A percentile compares a stretch with the other conserved stretches of the same genome.
Conservation (phyloP, 495 filamentous ascomycete genomes). For the Aspergillus heteromorphus region DNA sequence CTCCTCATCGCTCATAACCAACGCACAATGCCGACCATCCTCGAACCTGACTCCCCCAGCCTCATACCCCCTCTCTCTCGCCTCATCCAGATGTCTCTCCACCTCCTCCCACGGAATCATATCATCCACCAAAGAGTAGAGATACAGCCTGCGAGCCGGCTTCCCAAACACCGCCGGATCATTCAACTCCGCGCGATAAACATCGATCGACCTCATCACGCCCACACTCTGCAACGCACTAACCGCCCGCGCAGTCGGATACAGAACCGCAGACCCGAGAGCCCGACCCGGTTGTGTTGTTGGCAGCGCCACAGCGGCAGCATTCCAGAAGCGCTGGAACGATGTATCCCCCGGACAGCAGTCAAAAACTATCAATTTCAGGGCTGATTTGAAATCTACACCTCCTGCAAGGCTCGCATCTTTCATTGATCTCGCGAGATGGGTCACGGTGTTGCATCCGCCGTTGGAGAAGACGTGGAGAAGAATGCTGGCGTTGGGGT, state of each 20-base stretch:
- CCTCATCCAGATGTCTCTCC: constrained; percentile 25
- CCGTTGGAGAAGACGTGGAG: constrained; percentile 30
- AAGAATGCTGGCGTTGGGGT: constrained; percentile 13
- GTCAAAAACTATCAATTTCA: constrained; percentile 23
- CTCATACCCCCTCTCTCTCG: constrained; percentile 23
- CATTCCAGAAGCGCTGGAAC: constrained; percentile 20
- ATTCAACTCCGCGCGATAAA: constrained; percentile 23
- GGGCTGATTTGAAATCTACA: constrained; percentile 7
- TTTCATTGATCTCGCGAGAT: constrained; percentile 22
- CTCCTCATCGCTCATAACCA: constrained; percentile 21
- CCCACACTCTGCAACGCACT: constrained; percentile 16
- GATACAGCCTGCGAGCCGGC: constrained; percentile 21
- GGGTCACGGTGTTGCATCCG: constrained; percentile 21
- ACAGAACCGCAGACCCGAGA: constrained; percentile 17
- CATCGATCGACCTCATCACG: constrained; percentile 18
- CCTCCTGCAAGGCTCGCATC: constrained; percentile 12
- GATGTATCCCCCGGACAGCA: constrained; percentile 27
- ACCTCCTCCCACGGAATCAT: constrained; percentile 33
- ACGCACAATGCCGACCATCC: constrained; percentile 28
- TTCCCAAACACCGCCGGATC: constrained; percentile 18
- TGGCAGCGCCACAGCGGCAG: constrained; percentile 17
- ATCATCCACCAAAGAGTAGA: constrained; percentile 33
- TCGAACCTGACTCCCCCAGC: constrained; percentile 23
- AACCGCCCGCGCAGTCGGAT: constrained; percentile 17
- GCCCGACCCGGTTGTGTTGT: constrained; percentile 8